Evolutionary conservation across 2,329 filamentous ascomycete species (phyloP), one percentile per base, ranked within the genome.

Genomic region (Achaetomium macrosporum): DNA sequence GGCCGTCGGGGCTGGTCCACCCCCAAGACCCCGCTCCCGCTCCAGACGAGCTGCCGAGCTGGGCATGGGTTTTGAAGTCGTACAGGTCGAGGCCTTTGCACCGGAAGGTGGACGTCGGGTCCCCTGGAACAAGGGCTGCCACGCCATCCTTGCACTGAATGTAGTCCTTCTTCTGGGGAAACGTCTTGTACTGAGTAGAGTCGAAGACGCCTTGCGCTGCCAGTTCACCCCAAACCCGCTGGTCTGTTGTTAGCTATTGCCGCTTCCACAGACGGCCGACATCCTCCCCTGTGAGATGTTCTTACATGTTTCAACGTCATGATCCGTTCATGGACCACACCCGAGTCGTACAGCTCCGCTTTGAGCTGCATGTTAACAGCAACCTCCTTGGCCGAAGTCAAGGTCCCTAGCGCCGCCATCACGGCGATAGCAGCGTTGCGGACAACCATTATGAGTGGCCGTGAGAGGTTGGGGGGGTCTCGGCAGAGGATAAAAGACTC

Each of bases 31-130:
- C 71, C 0, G 70, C 68, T 1, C 71, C 71, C 36, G 62, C 52
- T 5, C 65, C 69, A 3, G 56, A 61, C 41, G 59, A 57, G 57
- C 74, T 77, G 6, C 78, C 79, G 1, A 83, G 71, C 29, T 73
- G 72, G 3, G 73, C 70, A 59, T 83, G 79, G 37, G 71, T 73
- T 42, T 77, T 65, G 66, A 83, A 82, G 59, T 78, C 75, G 61
- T 79, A 76, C 2, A 81, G 70, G 57, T 82, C 78, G 12, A 79
- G 45, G 36, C 49, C 17, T 12, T 42, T 71, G 64, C 75, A 78
- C 30, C 62, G 63, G 63, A 76, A 78, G 2, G 74, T 77, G 62
- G 51, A 69, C 66, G 16, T 25, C 25, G 68, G 63, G 50, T 78
- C 72, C 2, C 73, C 75, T 7, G 69, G 66, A 25, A 75, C 68